A percentile compares a stretch with the other conserved stretches of the same genome.
phyloP scores from a whole-genome alignment of 345 rosid genomes.

The Boechera divaricarpa region DNA sequence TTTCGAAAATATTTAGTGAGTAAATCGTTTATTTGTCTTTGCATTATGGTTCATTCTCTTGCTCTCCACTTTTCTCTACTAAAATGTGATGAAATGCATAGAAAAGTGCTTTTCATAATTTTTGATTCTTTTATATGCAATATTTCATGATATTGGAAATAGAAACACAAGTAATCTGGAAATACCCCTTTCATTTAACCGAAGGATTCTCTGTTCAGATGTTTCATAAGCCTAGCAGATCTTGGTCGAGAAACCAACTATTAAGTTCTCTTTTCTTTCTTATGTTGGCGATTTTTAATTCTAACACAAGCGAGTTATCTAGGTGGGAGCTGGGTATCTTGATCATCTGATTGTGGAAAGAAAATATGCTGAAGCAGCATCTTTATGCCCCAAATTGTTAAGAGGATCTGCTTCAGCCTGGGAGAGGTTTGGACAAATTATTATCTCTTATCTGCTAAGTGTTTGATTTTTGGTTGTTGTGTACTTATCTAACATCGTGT shows the following conservation, averaged over 20 bases:
- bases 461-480: constrained; percentile 33
- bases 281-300: not conserved
- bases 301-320: constrained; percentile 1
- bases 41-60: constrained; percentile 4
- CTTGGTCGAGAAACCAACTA: constrained; percentile 6
- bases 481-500: constrained; percentile 32
- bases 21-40: constrained; percentile 16
- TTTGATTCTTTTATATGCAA: not conserved
- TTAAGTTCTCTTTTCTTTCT: not conserved
- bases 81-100: not conserved
- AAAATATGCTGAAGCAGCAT: constrained; percentile 97
- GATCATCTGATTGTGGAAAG: constrained; percentile 98
- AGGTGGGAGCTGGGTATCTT: constrained; percentile 99
- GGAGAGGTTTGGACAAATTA: constrained; percentile 76
- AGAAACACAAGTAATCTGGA: not conserved
- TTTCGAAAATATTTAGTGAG: constrained; percentile 6
- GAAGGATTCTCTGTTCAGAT: constrained; percentile 16
- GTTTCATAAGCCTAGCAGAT: constrained; percentile 23
- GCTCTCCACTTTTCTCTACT: constrained; percentile 1
- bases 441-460: constrained; percentile 25
- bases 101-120: constrained; percentile 1
- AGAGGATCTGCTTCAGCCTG: constrained; percentile 95
- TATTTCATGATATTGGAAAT: not conserved
- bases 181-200: not conserved
- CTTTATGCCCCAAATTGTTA: constrained; percentile 92